phyloP scores from a whole-genome alignment of 139 green algal genomes.

The Coelastrella sp. region DNA sequence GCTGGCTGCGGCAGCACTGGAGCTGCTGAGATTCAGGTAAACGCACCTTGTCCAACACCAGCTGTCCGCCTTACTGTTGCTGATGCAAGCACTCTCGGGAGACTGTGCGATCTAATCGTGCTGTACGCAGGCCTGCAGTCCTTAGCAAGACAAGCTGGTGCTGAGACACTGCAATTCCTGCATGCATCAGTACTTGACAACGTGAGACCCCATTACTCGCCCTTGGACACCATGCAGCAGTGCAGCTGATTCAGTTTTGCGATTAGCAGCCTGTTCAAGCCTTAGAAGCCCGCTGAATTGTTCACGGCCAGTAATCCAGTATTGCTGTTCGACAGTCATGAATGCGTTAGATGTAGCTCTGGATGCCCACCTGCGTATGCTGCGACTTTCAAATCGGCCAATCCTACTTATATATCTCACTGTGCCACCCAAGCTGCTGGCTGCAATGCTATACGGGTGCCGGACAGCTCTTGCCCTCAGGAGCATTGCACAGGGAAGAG shows the following conservation, averaged over 20 bases:
- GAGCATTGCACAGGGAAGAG: background rate
- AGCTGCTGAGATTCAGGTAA: no score
- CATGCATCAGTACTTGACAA: background rate
- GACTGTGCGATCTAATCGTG: background rate
- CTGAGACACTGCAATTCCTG: background rate
- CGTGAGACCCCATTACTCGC: background rate
- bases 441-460: constrained; percentile 11
- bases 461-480: background rate
- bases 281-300: no score
- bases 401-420: background rate
- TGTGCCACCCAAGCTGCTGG: background rate
- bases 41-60: background rate
- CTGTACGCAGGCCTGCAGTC: background rate
- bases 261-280: no score
- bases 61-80: background rate
- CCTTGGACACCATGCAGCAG: no score
- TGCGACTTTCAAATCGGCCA: background rate
- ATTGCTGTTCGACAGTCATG: constrained; percentile 7
- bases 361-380: background rate
- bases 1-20: no score
- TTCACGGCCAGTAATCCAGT: background rate
- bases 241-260: no score
- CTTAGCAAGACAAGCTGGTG: background rate
- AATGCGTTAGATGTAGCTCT: background rate
- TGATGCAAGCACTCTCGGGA: background rate